Evolutionary conservation across 352 stramenopile genomes (phyloP), one percentile per base, ranked within the genome.

Genomic region (Globisporangium barbulae): DNA sequence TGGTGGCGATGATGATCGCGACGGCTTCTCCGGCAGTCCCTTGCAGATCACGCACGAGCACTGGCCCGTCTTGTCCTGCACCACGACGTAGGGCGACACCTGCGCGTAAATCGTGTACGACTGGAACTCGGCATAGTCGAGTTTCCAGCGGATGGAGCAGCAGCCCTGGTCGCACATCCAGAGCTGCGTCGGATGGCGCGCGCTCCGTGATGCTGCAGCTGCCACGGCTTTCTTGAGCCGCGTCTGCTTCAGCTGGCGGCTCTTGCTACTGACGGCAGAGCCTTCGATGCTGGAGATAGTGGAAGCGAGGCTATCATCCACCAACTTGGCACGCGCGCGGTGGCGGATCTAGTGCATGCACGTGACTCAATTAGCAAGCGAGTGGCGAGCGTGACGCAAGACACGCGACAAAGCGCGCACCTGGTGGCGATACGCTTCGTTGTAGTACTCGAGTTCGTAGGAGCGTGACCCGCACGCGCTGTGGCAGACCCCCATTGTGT

Each of bases 61-160:
- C 10, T 60, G 63, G 15, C 66, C 68, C 2, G 81, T 78, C 58
- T 82, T 77, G 59, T 85, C 76, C 56, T 89, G 79, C 48, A 82
- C 63, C 22, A 91, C 76, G 28, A 89, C 73, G 60, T 89, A 91
- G 21, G 81, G 81, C 44, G 81, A 88, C 53, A 84, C 70, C 44
- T 85, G 72, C 37, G 81, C 76, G 62, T 91, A 89, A 39, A 86
- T 79, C 37, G 72, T 74, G 69, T 83, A 89, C 31, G 75, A 81
- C 60, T 85, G 76, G 57, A 89, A 85, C 65, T 85, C 81, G 75
- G 78, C 81, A 44, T 90, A 90, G 69, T 89, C 79, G 53, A 90
- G 79, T 54, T 90, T 90, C 79, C 78, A 86, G 37, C 79, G 81
- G 59, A 90, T 79, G 28, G 78, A 89, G 59, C 81, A 90, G 74